Evolutionary conservation across 495 filamentous ascomycete species (phyloP).

Genomic region (Trichoderma orchidacearum): DNA sequence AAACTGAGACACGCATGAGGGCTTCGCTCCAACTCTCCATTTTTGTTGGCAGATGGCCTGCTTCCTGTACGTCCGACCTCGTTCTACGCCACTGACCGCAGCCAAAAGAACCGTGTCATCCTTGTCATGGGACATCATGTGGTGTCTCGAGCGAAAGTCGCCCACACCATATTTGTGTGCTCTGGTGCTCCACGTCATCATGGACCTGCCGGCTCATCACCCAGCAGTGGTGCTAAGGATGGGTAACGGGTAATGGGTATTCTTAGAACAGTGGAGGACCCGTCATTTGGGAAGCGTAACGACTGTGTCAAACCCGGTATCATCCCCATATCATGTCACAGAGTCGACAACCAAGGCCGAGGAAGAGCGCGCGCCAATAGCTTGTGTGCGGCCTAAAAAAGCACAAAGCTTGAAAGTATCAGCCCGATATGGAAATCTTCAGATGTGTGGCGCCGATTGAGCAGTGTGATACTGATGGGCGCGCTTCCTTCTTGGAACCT

Average conservation of each 20-base stretch:
- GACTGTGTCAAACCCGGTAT: neutral
- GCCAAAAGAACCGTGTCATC: neutral
- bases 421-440: neutral
- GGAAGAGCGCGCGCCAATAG: neutral
- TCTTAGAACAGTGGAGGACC: neutral
- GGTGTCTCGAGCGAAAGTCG: neutral
- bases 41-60: neutral
- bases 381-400: neutral
- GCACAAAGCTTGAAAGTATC: neutral
- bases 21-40: neutral
- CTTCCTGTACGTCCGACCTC: neutral
- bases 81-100: neutral
- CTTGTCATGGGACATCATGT: neutral
- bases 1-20: slow-evolving; percentile 2
- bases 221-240: neutral
- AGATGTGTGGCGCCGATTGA: neutral
- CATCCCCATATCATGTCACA: neutral
- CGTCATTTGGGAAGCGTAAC: neutral
- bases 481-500: neutral
- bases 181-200: neutral
- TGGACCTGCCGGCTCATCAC: neutral
- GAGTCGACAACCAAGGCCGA: neutral
- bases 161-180: neutral
- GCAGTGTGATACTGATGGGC: neutral
- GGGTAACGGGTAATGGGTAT: neutral